phyloP scores from a whole-genome alignment of 2,329 filamentous ascomycete species.

The Venturia oleaginea region DNA sequence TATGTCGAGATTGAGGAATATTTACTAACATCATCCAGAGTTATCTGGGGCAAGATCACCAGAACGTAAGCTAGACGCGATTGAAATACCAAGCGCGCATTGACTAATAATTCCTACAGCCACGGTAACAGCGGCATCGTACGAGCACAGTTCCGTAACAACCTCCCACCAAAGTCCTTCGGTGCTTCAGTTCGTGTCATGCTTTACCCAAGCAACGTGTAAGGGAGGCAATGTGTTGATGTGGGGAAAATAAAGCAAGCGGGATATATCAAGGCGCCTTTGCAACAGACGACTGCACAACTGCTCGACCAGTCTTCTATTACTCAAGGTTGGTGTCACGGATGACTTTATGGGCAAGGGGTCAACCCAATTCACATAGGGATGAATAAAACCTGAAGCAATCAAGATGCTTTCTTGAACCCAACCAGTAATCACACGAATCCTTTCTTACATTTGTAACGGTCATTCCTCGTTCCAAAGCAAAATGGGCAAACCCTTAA shows the following conservation, averaged over 20 bases:
- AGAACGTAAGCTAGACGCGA: conserved; percentile 65
- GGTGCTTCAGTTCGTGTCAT: conserved; percentile 65
- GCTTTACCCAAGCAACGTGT: conserved; percentile 98
- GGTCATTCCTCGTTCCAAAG: too few species aligned
- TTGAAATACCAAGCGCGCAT: background rate
- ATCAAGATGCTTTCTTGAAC: conserved; percentile 5
- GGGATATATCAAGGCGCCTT: background rate
- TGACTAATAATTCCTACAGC: conserved; percentile 27
- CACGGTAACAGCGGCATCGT: conserved; percentile 91
- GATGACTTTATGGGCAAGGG: conserved; percentile 8
- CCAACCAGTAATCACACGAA: background rate
- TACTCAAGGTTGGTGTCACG: conserved; percentile 9
- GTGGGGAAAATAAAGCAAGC: background rate
- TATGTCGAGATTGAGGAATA: background rate
- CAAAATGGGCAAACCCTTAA: too few species aligned
- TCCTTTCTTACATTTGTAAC: too few species aligned
- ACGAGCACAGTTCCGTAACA: conserved; percentile 91
- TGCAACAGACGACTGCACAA: conserved; percentile 2
- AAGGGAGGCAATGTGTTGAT: conserved; percentile 26
- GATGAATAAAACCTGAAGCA: conserved; percentile 8
- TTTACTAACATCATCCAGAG: conserved; percentile 16
- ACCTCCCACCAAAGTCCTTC: conserved; percentile 94
- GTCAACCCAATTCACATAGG: background rate
- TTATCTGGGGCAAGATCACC: conserved; percentile 99
- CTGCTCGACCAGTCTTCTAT: background rate